A percentile compares a stretch with the other conserved stretches of the same genome.
Conservation (phyloP, 2,329 filamentous ascomycete genomes). For the Aureobasidium sp. region DNA sequence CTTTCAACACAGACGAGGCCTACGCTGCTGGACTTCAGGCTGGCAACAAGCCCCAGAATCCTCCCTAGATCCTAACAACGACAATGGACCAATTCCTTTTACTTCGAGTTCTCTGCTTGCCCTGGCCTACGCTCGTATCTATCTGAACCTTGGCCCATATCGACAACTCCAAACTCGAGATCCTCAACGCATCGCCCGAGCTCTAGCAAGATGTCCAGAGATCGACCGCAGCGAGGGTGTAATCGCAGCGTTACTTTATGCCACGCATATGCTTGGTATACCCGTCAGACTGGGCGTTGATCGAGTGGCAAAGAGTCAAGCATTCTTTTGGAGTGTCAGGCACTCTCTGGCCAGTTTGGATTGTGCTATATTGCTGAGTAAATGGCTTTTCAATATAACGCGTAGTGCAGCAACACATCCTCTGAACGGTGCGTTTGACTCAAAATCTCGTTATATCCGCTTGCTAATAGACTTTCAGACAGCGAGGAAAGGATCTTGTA, state of each 20-base stretch:
- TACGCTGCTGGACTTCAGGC: constrained; percentile 26
- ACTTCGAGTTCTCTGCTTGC: constrained; percentile 42
- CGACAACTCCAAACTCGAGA: constrained; percentile 40
- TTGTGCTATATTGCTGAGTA: constrained; percentile 48
- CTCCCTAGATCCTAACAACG: constrained; percentile 31
- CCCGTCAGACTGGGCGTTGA: constrained; percentile 50
- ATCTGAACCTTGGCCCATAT: constrained; percentile 40
- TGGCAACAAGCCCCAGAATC: constrained; percentile 32
- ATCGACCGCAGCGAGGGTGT: constrained; percentile 44
- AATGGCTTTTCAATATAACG: constrained; percentile 33
- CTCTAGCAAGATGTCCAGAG: constrained; percentile 31
- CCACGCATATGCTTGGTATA: constrained; percentile 49
- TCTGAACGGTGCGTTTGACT: not conserved
- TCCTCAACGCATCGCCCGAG: constrained; percentile 34
- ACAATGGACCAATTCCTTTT: constrained; percentile 31
- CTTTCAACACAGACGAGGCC: not conserved
- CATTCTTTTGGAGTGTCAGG: constrained; percentile 52
- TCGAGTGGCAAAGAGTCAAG: constrained; percentile 48
- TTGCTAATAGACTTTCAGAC: constrained; percentile 26
- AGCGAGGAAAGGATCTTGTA: constrained; percentile 33
- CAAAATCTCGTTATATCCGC: constrained; percentile 25
- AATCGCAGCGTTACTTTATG: constrained; percentile 45
- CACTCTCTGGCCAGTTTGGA: constrained; percentile 50
- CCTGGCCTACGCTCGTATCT: constrained; percentile 42
- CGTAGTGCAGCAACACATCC: not conserved